phyloP scores from a whole-genome alignment of 306 rosid species.

The Delonix regia region DNA sequence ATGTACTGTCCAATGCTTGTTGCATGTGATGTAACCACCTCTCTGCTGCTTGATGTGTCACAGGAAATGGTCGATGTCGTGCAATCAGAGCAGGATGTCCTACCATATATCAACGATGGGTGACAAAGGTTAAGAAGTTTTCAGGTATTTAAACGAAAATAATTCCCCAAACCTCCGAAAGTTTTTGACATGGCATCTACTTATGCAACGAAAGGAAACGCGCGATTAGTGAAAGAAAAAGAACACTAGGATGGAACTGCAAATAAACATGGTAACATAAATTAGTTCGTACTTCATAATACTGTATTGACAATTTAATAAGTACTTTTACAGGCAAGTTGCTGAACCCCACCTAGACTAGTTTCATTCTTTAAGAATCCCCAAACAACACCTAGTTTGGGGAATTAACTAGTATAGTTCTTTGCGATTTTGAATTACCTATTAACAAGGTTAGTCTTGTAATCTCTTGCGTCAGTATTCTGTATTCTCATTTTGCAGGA shows the following conservation, averaged over 20 bases:
- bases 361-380: neutral
- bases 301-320: neutral
- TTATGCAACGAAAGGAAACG: neutral
- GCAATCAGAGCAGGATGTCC: slow-evolving; percentile 94
- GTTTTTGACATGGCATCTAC: too few species aligned
- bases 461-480: neutral
- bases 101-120: slow-evolving; percentile 38
- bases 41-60: slow-evolving; percentile 75
- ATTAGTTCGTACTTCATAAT: slow-evolving; percentile 1
- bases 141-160: neutral
- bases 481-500: slow-evolving; percentile 7
- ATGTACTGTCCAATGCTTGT: slow-evolving; percentile 65
- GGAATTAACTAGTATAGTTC: neutral
- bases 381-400: neutral
- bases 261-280: slow-evolving; percentile 5
- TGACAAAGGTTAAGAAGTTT: slow-evolving; percentile 3
- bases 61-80: slow-evolving; percentile 80
- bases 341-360: slow-evolving; percentile 7
- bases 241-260: neutral
- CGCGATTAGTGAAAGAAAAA: neutral
- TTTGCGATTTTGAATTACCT: neutral
- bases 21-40: slow-evolving; percentile 92
- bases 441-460: neutral
- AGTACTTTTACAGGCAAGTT: neutral
- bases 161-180: neutral